A percentile compares a stretch with the other conserved stretches of the same genome.
Conservation (phyloP, 176 grass and related monocot genomes). For the Oryza officinalis region DNA sequence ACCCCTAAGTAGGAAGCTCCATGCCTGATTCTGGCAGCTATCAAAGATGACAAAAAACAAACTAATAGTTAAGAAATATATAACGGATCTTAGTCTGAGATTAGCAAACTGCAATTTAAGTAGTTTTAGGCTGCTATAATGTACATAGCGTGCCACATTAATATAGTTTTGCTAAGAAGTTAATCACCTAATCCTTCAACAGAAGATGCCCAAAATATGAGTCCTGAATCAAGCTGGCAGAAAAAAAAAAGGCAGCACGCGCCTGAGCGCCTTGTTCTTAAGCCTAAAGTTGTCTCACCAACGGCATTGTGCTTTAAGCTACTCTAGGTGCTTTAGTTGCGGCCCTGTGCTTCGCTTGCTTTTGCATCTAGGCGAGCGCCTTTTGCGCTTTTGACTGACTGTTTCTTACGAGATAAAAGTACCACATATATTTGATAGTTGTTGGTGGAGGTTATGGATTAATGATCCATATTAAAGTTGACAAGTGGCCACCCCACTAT, state of each 20-base stretch:
- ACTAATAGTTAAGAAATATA: not conserved
- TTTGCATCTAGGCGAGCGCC: not conserved
- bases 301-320: no score
- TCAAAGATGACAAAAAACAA: not conserved
- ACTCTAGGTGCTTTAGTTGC: no score
- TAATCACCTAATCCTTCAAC: not conserved
- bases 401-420: not conserved
- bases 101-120: no score
- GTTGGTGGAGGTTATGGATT: not conserved
- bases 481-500: not conserved
- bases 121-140: no score
- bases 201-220: not conserved
- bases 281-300: no score
- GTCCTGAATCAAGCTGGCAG: no score
- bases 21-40: not conserved
- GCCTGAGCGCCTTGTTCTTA: no score
- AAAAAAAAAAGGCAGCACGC: not conserved
- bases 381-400: not conserved
- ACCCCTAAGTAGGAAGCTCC: not conserved
- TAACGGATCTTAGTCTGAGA: not conserved
- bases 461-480: not conserved
- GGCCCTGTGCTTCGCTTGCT: not conserved
- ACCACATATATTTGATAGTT: not conserved
- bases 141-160: no score
- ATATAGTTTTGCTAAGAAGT: not conserved